Conservation (phyloP, 495 filamentous ascomycete genomes). For the Talaromyces stipitatus region DNA sequence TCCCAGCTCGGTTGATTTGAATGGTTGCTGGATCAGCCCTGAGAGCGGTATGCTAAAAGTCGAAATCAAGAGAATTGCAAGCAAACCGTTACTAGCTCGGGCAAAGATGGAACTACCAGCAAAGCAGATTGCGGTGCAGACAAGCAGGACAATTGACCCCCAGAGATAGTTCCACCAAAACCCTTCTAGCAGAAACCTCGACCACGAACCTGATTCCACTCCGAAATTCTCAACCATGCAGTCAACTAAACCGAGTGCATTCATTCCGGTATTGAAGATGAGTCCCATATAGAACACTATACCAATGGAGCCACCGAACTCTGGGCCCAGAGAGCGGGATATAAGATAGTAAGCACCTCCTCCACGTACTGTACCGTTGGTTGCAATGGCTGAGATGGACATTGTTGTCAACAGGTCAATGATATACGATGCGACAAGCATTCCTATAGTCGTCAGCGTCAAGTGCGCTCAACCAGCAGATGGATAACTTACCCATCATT, state of each 20-base stretch:
- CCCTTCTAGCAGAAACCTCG: constrained; percentile 57
- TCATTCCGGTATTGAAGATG: constrained; percentile 82
- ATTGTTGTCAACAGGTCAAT: constrained; percentile 81
- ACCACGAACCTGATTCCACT: constrained; percentile 45
- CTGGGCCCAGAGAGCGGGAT: constrained; percentile 76
- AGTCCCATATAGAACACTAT: constrained; percentile 83
- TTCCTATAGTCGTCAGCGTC: constrained; percentile 35
- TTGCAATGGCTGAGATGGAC: constrained; percentile 81
- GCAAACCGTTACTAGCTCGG: constrained; percentile 70
- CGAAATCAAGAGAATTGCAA: constrained; percentile 63
- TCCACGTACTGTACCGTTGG: constrained; percentile 82
- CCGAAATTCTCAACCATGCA: constrained; percentile 77
- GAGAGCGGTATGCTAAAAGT: constrained; percentile 81
- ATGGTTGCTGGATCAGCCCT: constrained; percentile 57
- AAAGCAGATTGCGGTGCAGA: constrained; percentile 73
- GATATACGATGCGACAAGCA: constrained; percentile 64
- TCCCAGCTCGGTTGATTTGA: constrained; percentile 49
- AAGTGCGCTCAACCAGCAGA: neutral
- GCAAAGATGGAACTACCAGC: constrained; percentile 77
- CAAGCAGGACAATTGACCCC: constrained; percentile 59
- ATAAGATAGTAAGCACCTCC: constrained; percentile 88
- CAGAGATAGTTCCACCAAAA: constrained; percentile 78
- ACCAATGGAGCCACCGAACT: constrained; percentile 88
- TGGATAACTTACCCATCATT: constrained; percentile 56
- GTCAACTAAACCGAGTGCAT: constrained; percentile 79